Evolutionary conservation across 257 asterid genomes (phyloP).

Genomic region (Cynanchum wilfordii): DNA sequence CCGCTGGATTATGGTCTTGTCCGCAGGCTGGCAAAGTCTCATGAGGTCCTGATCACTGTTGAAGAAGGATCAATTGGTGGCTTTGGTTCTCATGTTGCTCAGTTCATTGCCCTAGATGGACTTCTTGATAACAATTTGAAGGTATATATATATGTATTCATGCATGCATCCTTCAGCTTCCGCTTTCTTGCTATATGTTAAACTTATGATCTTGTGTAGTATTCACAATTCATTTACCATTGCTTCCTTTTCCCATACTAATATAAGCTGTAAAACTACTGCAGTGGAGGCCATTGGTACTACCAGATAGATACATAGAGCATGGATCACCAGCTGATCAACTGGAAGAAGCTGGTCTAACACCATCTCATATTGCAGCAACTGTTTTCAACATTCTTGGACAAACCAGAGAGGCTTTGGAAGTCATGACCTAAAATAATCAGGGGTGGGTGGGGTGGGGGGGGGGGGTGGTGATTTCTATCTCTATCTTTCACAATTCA

Average conservation of each 20-base stretch:
- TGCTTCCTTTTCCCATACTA: no score
- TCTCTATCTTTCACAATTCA: not conserved
- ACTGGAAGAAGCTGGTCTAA: constrained; percentile 60
- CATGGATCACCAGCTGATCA: constrained; percentile 88
- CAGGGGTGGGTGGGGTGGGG: constrained; percentile 18
- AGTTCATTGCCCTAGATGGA: constrained; percentile 89
- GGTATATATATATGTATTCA: constrained; percentile 31
- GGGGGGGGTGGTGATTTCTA: not conserved
- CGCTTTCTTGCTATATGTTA: no score
- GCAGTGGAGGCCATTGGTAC: constrained; percentile 99
- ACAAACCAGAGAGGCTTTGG: constrained; percentile 77
- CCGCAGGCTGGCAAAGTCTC: constrained; percentile 76
- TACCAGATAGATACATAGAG: constrained; percentile 87
- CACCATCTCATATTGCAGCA: constrained; percentile 85
- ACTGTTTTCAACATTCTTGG: constrained; percentile 80
- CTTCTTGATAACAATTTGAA: constrained; percentile 82
- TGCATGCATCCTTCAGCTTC: not conserved
- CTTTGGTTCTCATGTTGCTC: constrained; percentile 96
- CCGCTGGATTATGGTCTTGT: constrained; percentile 72
- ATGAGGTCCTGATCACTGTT: constrained; percentile 73
- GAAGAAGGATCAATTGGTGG: constrained; percentile 99
- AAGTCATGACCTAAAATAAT: constrained; percentile 59
- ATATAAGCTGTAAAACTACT: constrained; percentile 12
- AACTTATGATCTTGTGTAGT: no score
- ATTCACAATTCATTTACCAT: no score